These are phyloP conservation scores for Kuraishia molischiana DNA, from an alignment of 805 yeast species.

Conservation along the genomic window DNA sequence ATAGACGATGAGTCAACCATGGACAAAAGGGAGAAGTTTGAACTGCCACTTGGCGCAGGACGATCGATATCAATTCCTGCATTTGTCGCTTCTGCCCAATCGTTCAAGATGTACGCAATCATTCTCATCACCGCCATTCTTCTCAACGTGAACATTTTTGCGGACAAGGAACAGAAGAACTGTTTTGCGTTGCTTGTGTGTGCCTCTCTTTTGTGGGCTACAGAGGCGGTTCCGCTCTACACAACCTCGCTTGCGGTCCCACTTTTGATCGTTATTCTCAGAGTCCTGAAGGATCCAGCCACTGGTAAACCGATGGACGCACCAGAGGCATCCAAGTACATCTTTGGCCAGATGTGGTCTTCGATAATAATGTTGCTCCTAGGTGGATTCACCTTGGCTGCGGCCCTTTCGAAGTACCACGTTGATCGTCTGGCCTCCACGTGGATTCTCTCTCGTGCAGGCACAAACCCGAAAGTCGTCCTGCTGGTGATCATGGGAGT, in stretches of 20 bases:
- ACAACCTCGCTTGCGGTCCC: constrained; percentile 85
- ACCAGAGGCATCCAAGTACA: constrained; percentile 64
- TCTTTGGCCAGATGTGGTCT: constrained; percentile 88
- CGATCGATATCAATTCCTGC: constrained; percentile 23
- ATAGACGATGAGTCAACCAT: constrained; percentile 5
- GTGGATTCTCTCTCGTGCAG: constrained; percentile 70
- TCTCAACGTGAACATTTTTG: constrained; percentile 46
- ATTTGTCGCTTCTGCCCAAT: constrained; percentile 24
- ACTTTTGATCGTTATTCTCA: constrained; percentile 61
- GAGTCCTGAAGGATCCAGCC: constrained; percentile 52
- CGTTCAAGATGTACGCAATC: constrained; percentile 38
- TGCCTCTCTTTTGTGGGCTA: constrained; percentile 89
- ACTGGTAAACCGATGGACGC: constrained; percentile 45
- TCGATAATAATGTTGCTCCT: constrained; percentile 82
- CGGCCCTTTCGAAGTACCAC: constrained; percentile 85
- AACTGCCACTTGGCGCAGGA: constrained; percentile 19
- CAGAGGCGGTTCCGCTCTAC: constrained; percentile 87
- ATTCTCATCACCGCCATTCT: constrained; percentile 36
- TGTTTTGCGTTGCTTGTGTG: constrained; percentile 79
- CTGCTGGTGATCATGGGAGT: constrained; percentile 77
- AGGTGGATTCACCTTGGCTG: constrained; percentile 94
- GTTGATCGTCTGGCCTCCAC: constrained; percentile 84
- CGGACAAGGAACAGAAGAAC: constrained; percentile 53
- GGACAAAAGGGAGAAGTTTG: constrained; percentile 12
- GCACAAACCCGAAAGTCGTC: constrained; percentile 74